Evolutionary conservation across 495 filamentous ascomycete genomes (phyloP).

Genomic region (Penicillium waksmanii): DNA sequence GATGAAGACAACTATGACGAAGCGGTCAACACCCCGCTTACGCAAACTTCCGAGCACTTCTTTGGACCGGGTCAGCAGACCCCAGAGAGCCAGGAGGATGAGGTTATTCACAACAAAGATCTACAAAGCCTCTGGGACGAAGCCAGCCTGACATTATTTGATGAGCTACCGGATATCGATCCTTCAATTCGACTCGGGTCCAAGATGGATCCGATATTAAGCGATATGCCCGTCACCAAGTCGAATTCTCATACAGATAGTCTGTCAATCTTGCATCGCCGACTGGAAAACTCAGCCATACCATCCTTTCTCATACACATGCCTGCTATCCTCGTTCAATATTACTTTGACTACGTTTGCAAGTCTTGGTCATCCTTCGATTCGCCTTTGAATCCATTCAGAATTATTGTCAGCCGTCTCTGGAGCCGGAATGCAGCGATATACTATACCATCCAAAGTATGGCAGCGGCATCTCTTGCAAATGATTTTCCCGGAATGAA

Average conservation of each 20-base stretch:
- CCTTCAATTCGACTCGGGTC: slow-evolving; percentile 13
- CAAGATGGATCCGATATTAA: slow-evolving; percentile 1
- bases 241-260: slow-evolving; percentile 16
- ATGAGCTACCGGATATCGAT: slow-evolving; percentile 21
- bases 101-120: slow-evolving; percentile 7
- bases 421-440: slow-evolving; percentile 33
- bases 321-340: slow-evolving; percentile 31
- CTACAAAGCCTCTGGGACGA: slow-evolving; percentile 21
- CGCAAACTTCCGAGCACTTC: not conserved
- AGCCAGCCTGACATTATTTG: slow-evolving; percentile 18
- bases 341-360: slow-evolving; percentile 33
- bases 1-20: slow-evolving; percentile 12
- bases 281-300: slow-evolving; percentile 24
- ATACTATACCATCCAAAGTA: slow-evolving; percentile 34
- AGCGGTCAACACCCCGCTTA: not conserved
- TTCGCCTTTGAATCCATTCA: slow-evolving; percentile 31
- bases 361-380: slow-evolving; percentile 35
- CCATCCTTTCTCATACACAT: slow-evolving; percentile 32
- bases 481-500: slow-evolving; percentile 32
- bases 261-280: slow-evolving; percentile 24
- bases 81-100: not conserved
- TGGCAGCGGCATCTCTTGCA: slow-evolving; percentile 31
- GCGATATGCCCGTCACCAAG: slow-evolving; percentile 10
- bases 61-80: not conserved
- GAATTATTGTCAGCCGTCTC: slow-evolving; percentile 27